Conservation (phyloP, 2,329 filamentous ascomycete genomes). For the Allantophomopsis lycopodina region DNA sequence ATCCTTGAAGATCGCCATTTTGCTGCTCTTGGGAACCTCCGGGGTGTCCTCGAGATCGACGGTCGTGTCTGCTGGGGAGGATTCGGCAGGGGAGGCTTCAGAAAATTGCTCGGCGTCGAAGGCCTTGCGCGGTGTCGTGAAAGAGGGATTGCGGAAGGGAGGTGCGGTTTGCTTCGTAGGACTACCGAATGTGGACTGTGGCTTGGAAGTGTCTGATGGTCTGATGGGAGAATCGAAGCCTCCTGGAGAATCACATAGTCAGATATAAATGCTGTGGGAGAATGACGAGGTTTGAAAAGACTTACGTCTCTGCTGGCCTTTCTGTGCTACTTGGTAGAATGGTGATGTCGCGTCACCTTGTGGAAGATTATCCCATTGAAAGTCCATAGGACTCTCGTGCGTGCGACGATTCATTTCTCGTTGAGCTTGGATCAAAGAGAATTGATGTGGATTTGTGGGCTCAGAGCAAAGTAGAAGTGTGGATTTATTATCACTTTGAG, state of each 20-base stretch:
- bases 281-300: not conserved
- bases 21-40: constrained; percentile 35
- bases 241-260: constrained; percentile 3
- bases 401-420: constrained; percentile 36
- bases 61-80: constrained; percentile 36
- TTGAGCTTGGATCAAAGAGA: constrained; percentile 5
- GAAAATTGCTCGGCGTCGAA: constrained; percentile 38
- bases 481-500: no score
- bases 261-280: constrained; percentile 4
- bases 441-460: no score
- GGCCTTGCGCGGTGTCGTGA: constrained; percentile 46
- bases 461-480: no score
- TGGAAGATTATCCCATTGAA: constrained; percentile 45
- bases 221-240: constrained; percentile 25
- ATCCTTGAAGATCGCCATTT: constrained; percentile 35
- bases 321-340: constrained; percentile 35
- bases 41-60: constrained; percentile 36
- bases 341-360: constrained; percentile 48
- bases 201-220: constrained; percentile 23
- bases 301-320: constrained; percentile 13
- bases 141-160: constrained; percentile 48
- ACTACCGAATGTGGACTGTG: constrained; percentile 14
- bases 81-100: constrained; percentile 42
- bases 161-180: constrained; percentile 23
- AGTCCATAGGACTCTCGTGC: constrained; percentile 51